Conservation (phyloP, 2,329 filamentous ascomycete species). For the Fusarium siculi region DNA sequence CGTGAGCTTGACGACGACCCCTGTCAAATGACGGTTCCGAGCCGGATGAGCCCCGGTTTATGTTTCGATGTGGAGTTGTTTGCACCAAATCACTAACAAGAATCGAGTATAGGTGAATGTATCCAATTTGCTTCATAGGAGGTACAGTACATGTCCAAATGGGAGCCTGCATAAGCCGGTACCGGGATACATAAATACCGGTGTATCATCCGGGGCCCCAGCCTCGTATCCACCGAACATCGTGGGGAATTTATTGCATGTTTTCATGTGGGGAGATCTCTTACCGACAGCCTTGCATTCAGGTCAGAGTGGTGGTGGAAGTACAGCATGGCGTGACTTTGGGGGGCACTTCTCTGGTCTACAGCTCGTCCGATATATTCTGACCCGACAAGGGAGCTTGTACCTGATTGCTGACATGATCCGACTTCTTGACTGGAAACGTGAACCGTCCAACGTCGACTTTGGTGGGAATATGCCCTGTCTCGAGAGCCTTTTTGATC, state of each 20-base stretch:
- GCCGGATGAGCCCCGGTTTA: slow-evolving; percentile 16
- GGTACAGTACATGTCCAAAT: neutral
- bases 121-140: neutral
- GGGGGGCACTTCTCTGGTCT: slow-evolving; percentile 8
- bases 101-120: neutral
- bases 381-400: slow-evolving; percentile 13
- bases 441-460: slow-evolving; percentile 45
- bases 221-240: slow-evolving; percentile 5
- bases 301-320: neutral
- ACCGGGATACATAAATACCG: slow-evolving; percentile 23
- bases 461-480: slow-evolving; percentile 42
- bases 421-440: slow-evolving; percentile 41
- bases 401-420: neutral
- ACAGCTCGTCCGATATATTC: slow-evolving; percentile 27
- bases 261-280: slow-evolving; percentile 22
- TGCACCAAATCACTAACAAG: neutral
- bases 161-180: slow-evolving; percentile 19
- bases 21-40: slow-evolving; percentile 13
- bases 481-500: slow-evolving; percentile 44
- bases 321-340: slow-evolving; percentile 34
- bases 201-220: slow-evolving; percentile 30
- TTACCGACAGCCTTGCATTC: neutral
- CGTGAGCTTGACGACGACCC: slow-evolving; percentile 23
- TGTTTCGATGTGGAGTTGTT: neutral
- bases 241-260: slow-evolving; percentile 24